These are phyloP conservation scores for Fonsecaea pugnacius DNA, from an alignment of 2,329 filamentous ascomycete genomes.

Conservation along the genomic window DNA sequence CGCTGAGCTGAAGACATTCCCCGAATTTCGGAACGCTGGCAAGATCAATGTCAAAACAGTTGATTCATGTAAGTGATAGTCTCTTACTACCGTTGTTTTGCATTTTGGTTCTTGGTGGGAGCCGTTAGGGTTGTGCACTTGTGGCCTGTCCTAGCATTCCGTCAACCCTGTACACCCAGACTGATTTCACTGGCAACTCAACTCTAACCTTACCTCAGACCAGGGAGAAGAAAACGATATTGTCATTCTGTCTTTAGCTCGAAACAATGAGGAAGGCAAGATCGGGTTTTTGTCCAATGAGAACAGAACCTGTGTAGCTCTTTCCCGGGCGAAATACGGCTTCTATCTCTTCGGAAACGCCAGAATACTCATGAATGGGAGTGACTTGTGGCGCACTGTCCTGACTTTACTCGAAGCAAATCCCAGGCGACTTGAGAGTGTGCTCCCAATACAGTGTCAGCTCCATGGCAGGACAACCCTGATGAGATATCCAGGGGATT, in stretches of 20 bases:
- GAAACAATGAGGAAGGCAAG: conserved; percentile 62
- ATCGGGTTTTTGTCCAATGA: conserved; percentile 76
- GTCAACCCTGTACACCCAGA: not conserved
- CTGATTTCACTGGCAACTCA: not conserved
- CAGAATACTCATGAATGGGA: conserved; percentile 53
- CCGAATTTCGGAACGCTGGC: conserved; percentile 45
- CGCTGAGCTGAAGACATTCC: conserved; percentile 48
- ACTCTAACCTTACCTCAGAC: conserved; percentile 19
- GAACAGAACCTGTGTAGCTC: conserved; percentile 65
- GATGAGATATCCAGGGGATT: conserved; percentile 52
- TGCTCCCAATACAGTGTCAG: conserved; percentile 66
- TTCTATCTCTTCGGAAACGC: conserved; percentile 86
- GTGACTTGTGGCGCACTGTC: conserved; percentile 59
- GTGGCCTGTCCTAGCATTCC: not conserved
- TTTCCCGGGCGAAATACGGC: conserved; percentile 73
- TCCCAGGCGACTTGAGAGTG: conserved; percentile 50
- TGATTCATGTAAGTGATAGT: conserved; percentile 63
- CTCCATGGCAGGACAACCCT: conserved; percentile 60
- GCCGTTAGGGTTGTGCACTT: not conserved
- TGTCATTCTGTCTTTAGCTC: conserved; percentile 77
- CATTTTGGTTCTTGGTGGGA: not conserved
- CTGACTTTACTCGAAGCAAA: conserved; percentile 47
- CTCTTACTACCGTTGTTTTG: not conserved
- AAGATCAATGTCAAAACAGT: conserved; percentile 73
- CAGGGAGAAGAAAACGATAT: conserved; percentile 91